Percentiles rank a stretch among this genome's conserved stretches.
Conservation (phyloP, 2,329 filamentous ascomycete species). For the Alternaria incomplexa region DNA sequence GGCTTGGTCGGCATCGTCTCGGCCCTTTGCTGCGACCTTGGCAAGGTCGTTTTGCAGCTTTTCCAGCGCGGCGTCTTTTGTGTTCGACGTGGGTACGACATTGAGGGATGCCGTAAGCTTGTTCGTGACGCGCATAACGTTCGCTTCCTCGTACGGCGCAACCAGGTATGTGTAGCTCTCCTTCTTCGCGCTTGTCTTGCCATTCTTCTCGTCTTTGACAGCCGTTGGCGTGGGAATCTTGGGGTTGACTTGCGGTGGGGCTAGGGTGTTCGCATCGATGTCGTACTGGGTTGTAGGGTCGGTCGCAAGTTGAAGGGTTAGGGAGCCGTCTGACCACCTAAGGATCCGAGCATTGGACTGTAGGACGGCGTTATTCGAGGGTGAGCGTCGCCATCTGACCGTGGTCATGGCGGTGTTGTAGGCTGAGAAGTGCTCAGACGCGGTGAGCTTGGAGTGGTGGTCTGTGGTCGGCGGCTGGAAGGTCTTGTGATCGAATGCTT, state of each 20-base stretch:
- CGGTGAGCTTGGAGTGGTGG: conserved; percentile 56
- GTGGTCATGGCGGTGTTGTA: conserved; percentile 71
- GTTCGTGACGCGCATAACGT: conserved; percentile 73
- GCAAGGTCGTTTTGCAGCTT: conserved; percentile 72
- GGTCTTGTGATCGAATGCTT: conserved; percentile 68
- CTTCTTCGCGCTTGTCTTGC: conserved; percentile 52
- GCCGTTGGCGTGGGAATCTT: conserved; percentile 57
- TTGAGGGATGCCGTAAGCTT: conserved; percentile 77
- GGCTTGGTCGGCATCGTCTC: conserved; percentile 55
- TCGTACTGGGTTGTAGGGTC: conserved; percentile 74
- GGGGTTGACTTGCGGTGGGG: conserved; percentile 62
- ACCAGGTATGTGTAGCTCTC: conserved; percentile 80
- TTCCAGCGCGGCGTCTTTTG: conserved; percentile 74
- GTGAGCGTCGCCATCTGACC: conserved; percentile 72
- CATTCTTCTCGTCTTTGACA: conserved; percentile 22
- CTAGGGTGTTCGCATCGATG: conserved; percentile 72
- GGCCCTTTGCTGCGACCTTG: conserved; percentile 61
- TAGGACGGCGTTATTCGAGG: conserved; percentile 67
- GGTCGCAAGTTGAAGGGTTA: conserved; percentile 76
- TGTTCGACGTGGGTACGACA: conserved; percentile 69
- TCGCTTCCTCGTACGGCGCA: conserved; percentile 71
- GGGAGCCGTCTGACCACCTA: conserved; percentile 79
- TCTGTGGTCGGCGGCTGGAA: conserved; percentile 70
- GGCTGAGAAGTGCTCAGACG: conserved; percentile 60
- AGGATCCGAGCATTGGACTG: conserved; percentile 78